Evolutionary conservation across 768 basidiomycete genomes (phyloP).

Genomic region (Galerina marginata): DNA sequence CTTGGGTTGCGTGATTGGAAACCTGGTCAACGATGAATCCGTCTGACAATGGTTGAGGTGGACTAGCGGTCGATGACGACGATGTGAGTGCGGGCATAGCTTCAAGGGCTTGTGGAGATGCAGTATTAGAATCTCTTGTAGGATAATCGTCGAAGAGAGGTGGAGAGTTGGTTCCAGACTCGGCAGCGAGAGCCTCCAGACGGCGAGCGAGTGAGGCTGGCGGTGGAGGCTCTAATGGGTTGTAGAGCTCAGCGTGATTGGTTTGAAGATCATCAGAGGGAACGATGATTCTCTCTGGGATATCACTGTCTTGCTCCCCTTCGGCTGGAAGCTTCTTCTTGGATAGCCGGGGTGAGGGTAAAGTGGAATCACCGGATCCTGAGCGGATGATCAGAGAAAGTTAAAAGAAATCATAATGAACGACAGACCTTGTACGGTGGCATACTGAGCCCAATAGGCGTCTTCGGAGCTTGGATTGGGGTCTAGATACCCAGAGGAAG

Average conservation of each 20-base stretch:
- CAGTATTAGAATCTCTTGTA: constrained; percentile 22
- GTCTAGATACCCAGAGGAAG: constrained; percentile 16
- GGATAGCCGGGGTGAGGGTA: constrained; percentile 53
- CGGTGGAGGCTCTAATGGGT: constrained; percentile 48
- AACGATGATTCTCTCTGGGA: constrained; percentile 37
- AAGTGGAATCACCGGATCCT: constrained; percentile 78
- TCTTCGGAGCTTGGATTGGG: constrained; percentile 48
- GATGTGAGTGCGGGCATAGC: constrained; percentile 13
- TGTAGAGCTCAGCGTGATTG: constrained; percentile 36
- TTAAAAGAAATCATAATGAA: background rate
- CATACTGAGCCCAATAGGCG: constrained; percentile 80
- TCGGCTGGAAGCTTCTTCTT: constrained; percentile 28
- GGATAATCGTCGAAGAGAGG: constrained; percentile 22
- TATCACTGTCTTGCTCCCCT: constrained; percentile 15
- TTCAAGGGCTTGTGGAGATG: constrained; percentile 17
- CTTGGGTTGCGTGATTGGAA: constrained; percentile 29
- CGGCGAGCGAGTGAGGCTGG: constrained; percentile 45
- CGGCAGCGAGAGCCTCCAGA: constrained; percentile 39
- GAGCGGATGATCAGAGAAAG: constrained; percentile 6
- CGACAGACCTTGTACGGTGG: constrained; percentile 66
- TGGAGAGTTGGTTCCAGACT: constrained; percentile 24
- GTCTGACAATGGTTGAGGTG: constrained; percentile 6
- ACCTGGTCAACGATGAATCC: constrained; percentile 15
- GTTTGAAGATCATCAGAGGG: constrained; percentile 34
- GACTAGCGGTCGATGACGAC: constrained; percentile 11